Evolutionary conservation across 768 basidiomycete genomes (phyloP), one percentile per base, ranked within the genome.

Genomic region (Mycena pura): DNA sequence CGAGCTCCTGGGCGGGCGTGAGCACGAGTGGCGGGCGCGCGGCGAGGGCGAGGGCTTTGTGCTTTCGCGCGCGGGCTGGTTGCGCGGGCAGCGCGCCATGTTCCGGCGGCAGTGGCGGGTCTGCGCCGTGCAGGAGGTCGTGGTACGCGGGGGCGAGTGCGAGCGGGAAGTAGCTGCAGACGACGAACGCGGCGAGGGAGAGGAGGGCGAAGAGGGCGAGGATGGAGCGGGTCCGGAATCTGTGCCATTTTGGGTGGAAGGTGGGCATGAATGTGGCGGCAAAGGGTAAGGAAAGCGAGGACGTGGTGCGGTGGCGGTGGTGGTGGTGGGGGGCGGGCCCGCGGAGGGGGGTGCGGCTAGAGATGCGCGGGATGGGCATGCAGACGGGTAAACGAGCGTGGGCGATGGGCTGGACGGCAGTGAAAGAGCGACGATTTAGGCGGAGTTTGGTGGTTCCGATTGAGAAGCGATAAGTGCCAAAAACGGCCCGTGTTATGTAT

Each of bases 1-100:
- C 90, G 19, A 93, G 83, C 69, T 93, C 92, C 69, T 92, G 82
- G 0, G 76, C 72, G 0, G 77, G 69, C 38, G 80, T 75, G 58
- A 93, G 81, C 14, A 91, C 68, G 28, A 84, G 76, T 0, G 80
- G 76, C 15, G 76, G 44, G 50, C 65, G 60, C 64, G 52, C 53
- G 43, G 17, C 53, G 39, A 64, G 36, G 64, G 72, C 64, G 55
- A 61, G 66, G 72, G 62, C 61, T 65, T 61, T 45, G 47, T 55
- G 55, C 48, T 60, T 64, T 66, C 1, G 68, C 55, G 31, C 74
- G 78, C 40, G 76, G 75, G 44, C 76, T 75, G 15, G 72, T 74
- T 62, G 78, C 73, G 2, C 75, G 65, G n/a, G 70, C 73, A 19
- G 74, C n/a, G 67, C 11, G 76, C 69, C 15, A 78, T 68, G 72